Conservation (phyloP, 2,329 filamentous ascomycete species). For the Emmonsia crescens region DNA sequence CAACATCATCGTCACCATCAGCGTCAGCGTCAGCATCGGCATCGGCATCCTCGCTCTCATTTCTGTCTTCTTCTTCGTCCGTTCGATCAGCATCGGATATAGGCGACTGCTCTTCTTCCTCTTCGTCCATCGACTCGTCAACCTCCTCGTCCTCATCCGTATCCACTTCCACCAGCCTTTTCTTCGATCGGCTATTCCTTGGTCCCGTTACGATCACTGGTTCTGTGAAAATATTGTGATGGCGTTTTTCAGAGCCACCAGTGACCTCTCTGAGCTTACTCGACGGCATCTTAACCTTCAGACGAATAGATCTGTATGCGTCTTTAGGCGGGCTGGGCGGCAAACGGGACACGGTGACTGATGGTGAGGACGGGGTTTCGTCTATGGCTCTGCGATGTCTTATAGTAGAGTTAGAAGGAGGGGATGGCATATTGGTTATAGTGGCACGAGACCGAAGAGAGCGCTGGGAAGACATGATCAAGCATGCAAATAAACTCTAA, state of each 20-base stretch:
- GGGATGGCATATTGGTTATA: conserved; percentile 18
- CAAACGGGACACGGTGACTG: conserved; percentile 30
- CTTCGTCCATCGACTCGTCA: conserved; percentile 39
- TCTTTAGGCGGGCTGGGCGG: conserved; percentile 26
- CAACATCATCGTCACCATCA: conserved; percentile 25
- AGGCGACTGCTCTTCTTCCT: conserved; percentile 25
- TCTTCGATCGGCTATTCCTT: conserved; percentile 35
- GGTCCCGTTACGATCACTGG: conserved; percentile 37
- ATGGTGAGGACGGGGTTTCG: conserved; percentile 19
- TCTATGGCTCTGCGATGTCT: conserved; percentile 29
- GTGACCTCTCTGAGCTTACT: conserved; percentile 41
- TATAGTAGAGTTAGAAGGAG: conserved; percentile 23
- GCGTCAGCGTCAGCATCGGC: conserved; percentile 22
- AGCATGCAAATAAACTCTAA: not conserved
- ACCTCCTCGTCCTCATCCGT: conserved; percentile 41
- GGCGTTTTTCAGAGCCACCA: conserved; percentile 17
- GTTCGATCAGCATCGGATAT: conserved; percentile 14
- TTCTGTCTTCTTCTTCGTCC: conserved; percentile 32
- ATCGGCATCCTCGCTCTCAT: conserved; percentile 20
- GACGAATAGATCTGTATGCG: conserved; percentile 31
- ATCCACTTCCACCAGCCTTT: conserved; percentile 34
- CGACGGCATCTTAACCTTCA: conserved; percentile 41
- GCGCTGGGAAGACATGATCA: conserved; percentile 28
- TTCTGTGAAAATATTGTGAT: conserved; percentile 36
- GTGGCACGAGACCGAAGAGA: conserved; percentile 27